Evolutionary conservation across 2,329 filamentous ascomycete genomes (phyloP).

Genomic region (Alternaria alternata): DNA sequence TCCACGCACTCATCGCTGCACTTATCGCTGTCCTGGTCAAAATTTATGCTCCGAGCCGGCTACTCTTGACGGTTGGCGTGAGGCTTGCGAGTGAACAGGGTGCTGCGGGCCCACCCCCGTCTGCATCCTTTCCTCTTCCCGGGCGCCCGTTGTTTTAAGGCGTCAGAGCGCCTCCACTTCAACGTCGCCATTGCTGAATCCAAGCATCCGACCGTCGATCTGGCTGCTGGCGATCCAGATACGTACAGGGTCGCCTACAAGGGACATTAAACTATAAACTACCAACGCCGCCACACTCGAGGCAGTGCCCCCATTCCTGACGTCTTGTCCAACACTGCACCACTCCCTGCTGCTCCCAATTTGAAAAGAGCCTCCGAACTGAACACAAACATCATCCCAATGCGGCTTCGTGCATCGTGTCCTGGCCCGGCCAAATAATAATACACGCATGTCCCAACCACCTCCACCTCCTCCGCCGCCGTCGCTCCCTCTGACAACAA

Average conservation of each 20-base stretch:
- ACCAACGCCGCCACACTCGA: constrained; percentile 50
- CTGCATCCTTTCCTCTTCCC: constrained; percentile 40
- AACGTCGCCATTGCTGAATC: constrained; percentile 48
- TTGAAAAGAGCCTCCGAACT: constrained; percentile 46
- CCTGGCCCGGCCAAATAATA: constrained; percentile 52
- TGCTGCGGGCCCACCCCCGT: constrained; percentile 37
- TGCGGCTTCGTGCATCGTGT: constrained; percentile 53
- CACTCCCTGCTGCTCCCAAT: constrained; percentile 48
- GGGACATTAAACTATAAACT: constrained; percentile 48
- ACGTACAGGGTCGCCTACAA: constrained; percentile 46
- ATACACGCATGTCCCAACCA: constrained; percentile 56
- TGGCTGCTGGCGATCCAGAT: constrained; percentile 51
- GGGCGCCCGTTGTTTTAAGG: constrained; percentile 40
- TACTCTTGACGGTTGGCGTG: constrained; percentile 39
- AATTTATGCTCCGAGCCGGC: constrained; percentile 42
- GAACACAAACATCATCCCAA: constrained; percentile 48
- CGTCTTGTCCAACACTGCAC: constrained; percentile 50
- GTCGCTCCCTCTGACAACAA: constrained; percentile 52
- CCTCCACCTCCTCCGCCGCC: constrained; percentile 48
- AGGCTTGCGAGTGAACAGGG: constrained; percentile 43
- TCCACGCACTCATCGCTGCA: constrained; percentile 36
- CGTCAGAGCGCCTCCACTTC: constrained; percentile 47
- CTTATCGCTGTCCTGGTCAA: constrained; percentile 31
- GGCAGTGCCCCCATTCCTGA: constrained; percentile 51
- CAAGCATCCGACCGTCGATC: constrained; percentile 46